phyloP scores from a whole-genome alignment of 257 asterid species.

The Jacaranda mimosifolia region DNA sequence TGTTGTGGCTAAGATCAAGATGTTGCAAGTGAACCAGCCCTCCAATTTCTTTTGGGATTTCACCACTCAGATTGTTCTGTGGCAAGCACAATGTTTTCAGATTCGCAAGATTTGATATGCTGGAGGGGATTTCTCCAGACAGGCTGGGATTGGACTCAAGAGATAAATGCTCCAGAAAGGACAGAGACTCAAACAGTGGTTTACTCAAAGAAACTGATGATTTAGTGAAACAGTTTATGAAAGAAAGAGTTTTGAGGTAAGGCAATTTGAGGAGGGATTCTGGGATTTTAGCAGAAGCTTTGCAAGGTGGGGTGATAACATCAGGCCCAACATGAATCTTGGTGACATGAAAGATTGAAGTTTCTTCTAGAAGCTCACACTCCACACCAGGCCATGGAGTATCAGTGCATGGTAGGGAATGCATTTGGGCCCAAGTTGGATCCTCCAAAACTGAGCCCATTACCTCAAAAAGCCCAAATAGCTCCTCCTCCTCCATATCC shows the following conservation, averaged over 20 bases:
- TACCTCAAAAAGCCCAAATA: conserved; percentile 64
- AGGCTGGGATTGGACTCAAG: conserved; percentile 64
- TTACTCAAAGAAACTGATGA: conserved; percentile 36
- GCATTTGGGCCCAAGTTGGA: conserved; percentile 62
- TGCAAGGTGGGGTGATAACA: conserved; percentile 56
- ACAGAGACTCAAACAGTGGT: conserved; percentile 37
- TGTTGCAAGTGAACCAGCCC: conserved; percentile 47
- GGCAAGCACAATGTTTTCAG: conserved; percentile 47
- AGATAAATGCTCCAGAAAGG: conserved; percentile 51
- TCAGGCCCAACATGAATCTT: conserved; percentile 65
- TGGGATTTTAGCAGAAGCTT: conserved; percentile 52
- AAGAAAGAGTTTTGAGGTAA: conserved; percentile 64
- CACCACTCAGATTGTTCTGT: conserved; percentile 64
- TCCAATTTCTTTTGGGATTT: conserved; percentile 55
- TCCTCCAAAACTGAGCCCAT: conserved; percentile 75
- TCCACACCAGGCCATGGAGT: conserved; percentile 82
- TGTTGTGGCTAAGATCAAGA: conserved; percentile 65
- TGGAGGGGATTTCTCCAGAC: conserved; percentile 54
- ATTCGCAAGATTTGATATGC: conserved; percentile 35
- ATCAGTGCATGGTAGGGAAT: conserved; percentile 66
- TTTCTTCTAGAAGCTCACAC: conserved; percentile 63
- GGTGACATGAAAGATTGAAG: conserved; percentile 62
- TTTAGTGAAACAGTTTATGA: conserved; percentile 58
- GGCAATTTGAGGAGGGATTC: conserved; percentile 52
- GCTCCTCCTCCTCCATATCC: conserved; percentile 65